Evolutionary conservation across 257 asterid species (phyloP), one percentile per base, ranked within the genome.

Genomic region (Lavandula angustifolia): DNA sequence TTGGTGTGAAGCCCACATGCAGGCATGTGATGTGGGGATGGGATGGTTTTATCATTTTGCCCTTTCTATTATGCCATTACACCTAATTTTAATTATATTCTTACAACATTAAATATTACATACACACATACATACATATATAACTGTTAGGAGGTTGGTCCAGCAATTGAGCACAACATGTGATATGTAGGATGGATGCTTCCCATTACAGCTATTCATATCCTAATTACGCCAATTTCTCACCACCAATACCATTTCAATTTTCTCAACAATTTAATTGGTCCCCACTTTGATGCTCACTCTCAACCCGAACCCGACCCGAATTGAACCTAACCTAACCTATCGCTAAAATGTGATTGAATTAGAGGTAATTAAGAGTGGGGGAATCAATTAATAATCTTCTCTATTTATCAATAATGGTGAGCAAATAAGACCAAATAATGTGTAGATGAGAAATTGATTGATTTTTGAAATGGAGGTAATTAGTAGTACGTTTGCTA

Each of bases 11-110:
- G 61, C 50, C 34, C 76, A 72, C 88, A 72, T 80, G 86, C 72
- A 54, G 57, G 69, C 87, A 85, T 82, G 87, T 80, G 85, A 76
- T 70, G 72, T 72, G 62, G 62, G 82, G 69, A 80, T 85, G 88
- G 87, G 85, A 66, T 64, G 71, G 22, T 81, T 74, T 72, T 75
- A 73, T 79, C 83, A 72, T 70, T 74, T 69, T 67, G 54, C 74
- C 69, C 53, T 53, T 32, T 70, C 6, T 9, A 5, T 10, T 62
- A 55, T 44, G 58, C 62, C 55, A 54, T 71, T 34, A 16, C 63
- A 62, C 22, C 16, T 14, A 3, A 22, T 17, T 50, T 33, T 46
- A 41, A 0, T 27, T 38, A 29, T 9, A 53, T 53, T 50, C 13
- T 14, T 40, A 9, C 4, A 40, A 22, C 56, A 62, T 9, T 52